phyloP scores from a whole-genome alignment of 257 asterid species.

The Hygrophila difformis region DNA sequence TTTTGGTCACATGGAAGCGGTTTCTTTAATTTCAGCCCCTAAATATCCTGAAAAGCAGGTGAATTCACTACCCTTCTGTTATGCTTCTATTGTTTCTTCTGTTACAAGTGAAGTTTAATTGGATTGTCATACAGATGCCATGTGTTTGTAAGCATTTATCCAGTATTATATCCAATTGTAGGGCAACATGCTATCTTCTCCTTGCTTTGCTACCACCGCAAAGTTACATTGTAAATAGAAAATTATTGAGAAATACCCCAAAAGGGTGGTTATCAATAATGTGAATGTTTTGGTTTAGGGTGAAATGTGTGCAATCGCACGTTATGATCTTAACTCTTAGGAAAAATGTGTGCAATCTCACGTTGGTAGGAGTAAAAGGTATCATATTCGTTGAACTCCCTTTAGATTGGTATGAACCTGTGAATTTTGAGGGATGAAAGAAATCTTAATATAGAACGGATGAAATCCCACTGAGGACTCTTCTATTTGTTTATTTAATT shows the following conservation, averaged over 20 bases:
- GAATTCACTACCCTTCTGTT: slow-evolving; percentile 5
- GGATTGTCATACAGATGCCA: slow-evolving; percentile 3
- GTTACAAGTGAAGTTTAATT: background rate
- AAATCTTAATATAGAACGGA: background rate
- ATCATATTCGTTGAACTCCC: background rate
- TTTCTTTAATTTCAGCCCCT: slow-evolving; percentile 95
- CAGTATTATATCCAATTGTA: background rate
- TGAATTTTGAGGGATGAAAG: background rate
- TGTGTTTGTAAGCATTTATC: slow-evolving; percentile 1
- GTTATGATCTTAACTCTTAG: background rate
- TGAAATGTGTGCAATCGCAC: too few relatives aligned
- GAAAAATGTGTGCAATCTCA: background rate
- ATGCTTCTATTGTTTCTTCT: background rate
- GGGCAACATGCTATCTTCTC: background rate
- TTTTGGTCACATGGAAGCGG: slow-evolving; percentile 99
- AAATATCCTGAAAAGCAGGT: slow-evolving; percentile 99
- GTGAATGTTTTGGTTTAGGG: too few relatives aligned
- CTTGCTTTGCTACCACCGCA: background rate
- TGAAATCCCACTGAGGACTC: too few relatives aligned
- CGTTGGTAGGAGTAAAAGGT: background rate
- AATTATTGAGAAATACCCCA: background rate
- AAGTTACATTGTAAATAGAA: background rate
- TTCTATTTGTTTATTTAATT: too few relatives aligned
- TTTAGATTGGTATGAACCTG: background rate
- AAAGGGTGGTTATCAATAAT: slow-evolving; percentile 2